These are phyloP conservation scores for Didymosphaeria variabile DNA, from an alignment of 2,329 filamentous ascomycete species.

Conservation along the genomic window DNA sequence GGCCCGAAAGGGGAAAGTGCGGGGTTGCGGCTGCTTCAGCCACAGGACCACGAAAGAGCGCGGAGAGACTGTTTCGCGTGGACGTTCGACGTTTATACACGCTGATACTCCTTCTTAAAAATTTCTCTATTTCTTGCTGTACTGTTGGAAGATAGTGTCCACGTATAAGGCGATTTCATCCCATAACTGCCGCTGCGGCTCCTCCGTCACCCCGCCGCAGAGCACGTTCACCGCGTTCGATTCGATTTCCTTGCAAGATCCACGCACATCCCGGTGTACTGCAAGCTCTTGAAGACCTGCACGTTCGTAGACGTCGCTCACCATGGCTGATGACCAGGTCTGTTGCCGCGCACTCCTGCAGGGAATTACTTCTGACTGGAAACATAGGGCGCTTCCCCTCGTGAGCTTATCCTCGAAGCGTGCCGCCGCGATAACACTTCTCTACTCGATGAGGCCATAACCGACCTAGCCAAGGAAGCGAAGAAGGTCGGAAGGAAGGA, in stretches of 20 bases:
- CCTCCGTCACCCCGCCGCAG: slow-evolving; percentile 12
- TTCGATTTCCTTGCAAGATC: not conserved
- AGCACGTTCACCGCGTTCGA: not conserved
- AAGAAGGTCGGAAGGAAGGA: slow-evolving; percentile 61
- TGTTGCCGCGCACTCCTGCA: not conserved
- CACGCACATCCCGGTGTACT: not conserved
- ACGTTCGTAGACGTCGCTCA: not conserved
- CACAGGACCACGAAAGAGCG: slow-evolving; percentile 22
- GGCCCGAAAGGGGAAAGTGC: slow-evolving; percentile 32
- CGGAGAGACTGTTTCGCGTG: slow-evolving; percentile 28
- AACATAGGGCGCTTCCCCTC: slow-evolving; percentile 78
- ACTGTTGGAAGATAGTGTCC: not conserved
- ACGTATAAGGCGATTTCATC: not conserved
- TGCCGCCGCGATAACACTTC: slow-evolving; percentile 92
- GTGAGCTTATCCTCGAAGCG: slow-evolving; percentile 89
- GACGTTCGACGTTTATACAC: not conserved
- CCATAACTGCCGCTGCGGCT: not conserved
- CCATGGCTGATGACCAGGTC: slow-evolving; percentile 48
- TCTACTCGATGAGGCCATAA: slow-evolving; percentile 78
- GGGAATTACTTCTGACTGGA: slow-evolving; percentile 18
- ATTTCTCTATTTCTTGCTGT: not conserved
- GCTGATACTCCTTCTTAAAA: not conserved
- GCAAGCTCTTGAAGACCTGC: not conserved
- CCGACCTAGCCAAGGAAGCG: slow-evolving; percentile 56
- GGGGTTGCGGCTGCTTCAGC: slow-evolving; percentile 27